Base-by-base conservation (phyloP, 73 alveolate genomes). In the Stentor roeselii region DNA sequence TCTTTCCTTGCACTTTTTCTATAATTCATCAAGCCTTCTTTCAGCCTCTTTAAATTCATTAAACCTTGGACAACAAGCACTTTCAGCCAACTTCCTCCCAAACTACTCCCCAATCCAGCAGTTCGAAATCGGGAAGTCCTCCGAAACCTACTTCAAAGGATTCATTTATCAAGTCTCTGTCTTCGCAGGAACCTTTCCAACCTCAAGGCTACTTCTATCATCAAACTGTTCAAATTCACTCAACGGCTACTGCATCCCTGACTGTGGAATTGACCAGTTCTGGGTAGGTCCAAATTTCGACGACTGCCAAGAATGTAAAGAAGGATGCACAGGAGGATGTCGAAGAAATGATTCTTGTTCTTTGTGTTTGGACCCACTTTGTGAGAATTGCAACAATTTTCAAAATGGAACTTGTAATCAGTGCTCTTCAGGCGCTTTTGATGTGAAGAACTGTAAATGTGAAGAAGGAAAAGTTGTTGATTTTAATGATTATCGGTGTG, bases 231-330 rank as follows among this genome's bases (percentile, higher is more conserved):
- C 1, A 67, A 21, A 21, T 2, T 1, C 21, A 32, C 1, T 30
- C 21, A 34, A 67, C 0, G 80, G 80, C 15, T 30, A 21, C 11
- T 67, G 80, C 80, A 21, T 67, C 1, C 80, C 80, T 1, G 37
- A 67, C 21, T 67, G 80, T 67, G 14, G 14, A 34, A n/a, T 67
- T 0, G 0, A 1, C 34, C 42, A 67, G 34, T 67, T 0, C 34
- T 67, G 80, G 80, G 80, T 21, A 67, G 80, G 80, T 27, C 80
- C 80, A 27, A 40, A 67, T 14, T 30, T 14, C 34, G 80, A 67
- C 34, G 0, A 67, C 21, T 67, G 80, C 2, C 21, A 21, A 0
- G 14, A n/a, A 1, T 67, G 80, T 2, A 30, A n/a, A 1, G n/a
- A n/a, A 30, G 14, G 14, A 67, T 67, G 80, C 41, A 30, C n/a